Conservation (phyloP, 2,329 filamentous ascomycete genomes). For the Trichophyton verrucosum region DNA sequence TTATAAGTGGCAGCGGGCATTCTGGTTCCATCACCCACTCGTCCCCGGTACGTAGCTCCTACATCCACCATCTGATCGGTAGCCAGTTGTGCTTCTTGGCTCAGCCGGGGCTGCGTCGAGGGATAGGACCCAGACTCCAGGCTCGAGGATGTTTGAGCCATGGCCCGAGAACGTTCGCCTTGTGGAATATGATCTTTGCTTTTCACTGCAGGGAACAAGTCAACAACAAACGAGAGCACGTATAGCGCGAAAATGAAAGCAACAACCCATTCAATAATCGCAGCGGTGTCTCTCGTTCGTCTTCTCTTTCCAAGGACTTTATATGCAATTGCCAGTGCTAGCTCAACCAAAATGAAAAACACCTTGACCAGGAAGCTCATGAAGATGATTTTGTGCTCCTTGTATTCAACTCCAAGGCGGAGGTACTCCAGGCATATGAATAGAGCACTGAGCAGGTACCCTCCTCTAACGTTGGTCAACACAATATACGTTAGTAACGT, state of each 20-base stretch:
- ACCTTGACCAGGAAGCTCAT: conserved; percentile 82
- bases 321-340: conserved; percentile 57
- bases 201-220: conserved; percentile 66
- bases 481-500: background rate
- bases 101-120: conserved; percentile 12
- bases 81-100: conserved; percentile 27
- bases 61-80: conserved; percentile 27
- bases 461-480: conserved; percentile 33
- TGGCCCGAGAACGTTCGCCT: conserved; percentile 23
- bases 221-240: conserved; percentile 72
- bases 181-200: conserved; percentile 42
- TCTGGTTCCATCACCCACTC: background rate
- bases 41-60: conserved; percentile 16
- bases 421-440: conserved; percentile 88
- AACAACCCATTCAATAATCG: conserved; percentile 67
- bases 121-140: background rate
- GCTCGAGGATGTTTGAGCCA: conserved; percentile 12
- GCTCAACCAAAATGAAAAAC: conserved; percentile 66
- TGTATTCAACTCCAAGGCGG: conserved; percentile 67
- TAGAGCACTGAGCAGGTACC: conserved; percentile 73
- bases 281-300: conserved; percentile 50
- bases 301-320: conserved; percentile 39
- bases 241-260: conserved; percentile 81
- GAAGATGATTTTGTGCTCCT: conserved; percentile 55
- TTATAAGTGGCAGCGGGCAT: background rate